These are phyloP conservation scores for Cucumis variabilis DNA, from an alignment of 331 rosid species.

Conservation along the genomic window DNA sequence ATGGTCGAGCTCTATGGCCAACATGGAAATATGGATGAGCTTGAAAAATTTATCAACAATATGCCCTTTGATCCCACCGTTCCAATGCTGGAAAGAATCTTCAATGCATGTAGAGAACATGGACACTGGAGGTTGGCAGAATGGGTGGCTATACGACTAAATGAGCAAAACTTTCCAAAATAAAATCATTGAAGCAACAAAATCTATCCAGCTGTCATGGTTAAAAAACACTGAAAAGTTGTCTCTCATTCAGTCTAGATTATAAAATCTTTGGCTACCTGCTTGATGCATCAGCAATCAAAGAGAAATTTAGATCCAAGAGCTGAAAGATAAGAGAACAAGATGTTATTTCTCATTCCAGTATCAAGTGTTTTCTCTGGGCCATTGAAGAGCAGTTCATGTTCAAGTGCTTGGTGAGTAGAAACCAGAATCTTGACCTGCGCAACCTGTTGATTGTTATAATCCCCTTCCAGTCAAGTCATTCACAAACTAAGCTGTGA, in stretches of 20 bases:
- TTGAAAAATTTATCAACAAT: slow-evolving; percentile 60
- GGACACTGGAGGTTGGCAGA: slow-evolving; percentile 51
- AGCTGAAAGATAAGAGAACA: not conserved
- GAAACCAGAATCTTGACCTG: not conserved
- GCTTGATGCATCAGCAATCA: not conserved
- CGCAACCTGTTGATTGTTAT: slow-evolving; percentile 13
- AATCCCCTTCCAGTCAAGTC: not conserved
- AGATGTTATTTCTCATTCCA: not conserved
- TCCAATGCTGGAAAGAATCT: slow-evolving; percentile 57
- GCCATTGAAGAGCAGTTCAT: not conserved
- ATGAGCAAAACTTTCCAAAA: slow-evolving; percentile 3
- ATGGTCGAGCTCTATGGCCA: slow-evolving; percentile 72
- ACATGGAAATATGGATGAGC: slow-evolving; percentile 62
- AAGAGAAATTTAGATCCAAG: not conserved
- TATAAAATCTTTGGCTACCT: not conserved
- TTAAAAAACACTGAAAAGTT: not conserved
- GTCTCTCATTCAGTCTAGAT: not conserved
- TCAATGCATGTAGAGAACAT: slow-evolving; percentile 57
- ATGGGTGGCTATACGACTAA: slow-evolving; percentile 52
- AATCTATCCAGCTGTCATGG: not conserved
- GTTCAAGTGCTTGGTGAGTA: slow-evolving; percentile 1
- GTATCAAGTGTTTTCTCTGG: not conserved
- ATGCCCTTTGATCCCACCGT: slow-evolving; percentile 74
- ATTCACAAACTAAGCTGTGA: not conserved
- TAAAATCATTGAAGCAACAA: too few relatives aligned